Percentiles rank a stretch among this genome's conserved stretches.
These are phyloP conservation scores for Gnaphalium uliginosum DNA, from an alignment of 129 eudicot genomes.

Conservation along the genomic window DNA sequence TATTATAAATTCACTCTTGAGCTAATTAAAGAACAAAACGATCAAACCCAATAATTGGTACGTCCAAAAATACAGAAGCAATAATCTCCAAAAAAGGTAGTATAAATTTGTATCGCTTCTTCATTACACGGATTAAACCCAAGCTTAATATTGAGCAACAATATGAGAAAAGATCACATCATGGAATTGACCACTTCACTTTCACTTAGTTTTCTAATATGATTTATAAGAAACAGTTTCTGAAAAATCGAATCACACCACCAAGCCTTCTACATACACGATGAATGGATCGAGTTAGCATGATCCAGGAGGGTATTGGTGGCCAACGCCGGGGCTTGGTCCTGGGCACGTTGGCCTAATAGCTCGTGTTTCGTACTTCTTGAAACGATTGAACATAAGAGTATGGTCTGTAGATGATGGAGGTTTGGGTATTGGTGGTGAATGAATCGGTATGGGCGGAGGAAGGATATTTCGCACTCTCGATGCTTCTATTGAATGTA, in stretches of 20 bases:
- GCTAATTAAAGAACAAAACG: conserved; percentile 9
- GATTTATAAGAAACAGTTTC: background rate
- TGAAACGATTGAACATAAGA: conserved; percentile 28
- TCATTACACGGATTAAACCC: conserved; percentile 9
- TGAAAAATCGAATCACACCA: background rate
- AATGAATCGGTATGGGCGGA: conserved; percentile 13
- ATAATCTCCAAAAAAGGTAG: background rate
- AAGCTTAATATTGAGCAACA: background rate
- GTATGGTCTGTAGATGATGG: background rate
- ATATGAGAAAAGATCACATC: background rate
- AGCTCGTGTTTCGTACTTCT: conserved; percentile 39
- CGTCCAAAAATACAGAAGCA: conserved; percentile 11
- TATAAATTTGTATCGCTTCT: conserved; percentile 1
- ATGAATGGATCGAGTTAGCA: conserved; percentile 21
- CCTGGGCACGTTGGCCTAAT: conserved; percentile 55
- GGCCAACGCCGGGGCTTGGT: conserved; percentile 60
- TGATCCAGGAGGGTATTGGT: conserved; percentile 40
- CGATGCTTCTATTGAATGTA: conserved; percentile 23
- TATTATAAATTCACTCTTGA: background rate
- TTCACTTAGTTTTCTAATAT: background rate
- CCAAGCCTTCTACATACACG: background rate
- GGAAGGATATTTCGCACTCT: conserved; percentile 28
- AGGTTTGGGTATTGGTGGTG: conserved; percentile 14
- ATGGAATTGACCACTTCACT: background rate
- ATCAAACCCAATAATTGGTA: background rate